Conservation (phyloP, 2,329 filamentous ascomycete genomes). For the Cytospora paraplurivora region DNA sequence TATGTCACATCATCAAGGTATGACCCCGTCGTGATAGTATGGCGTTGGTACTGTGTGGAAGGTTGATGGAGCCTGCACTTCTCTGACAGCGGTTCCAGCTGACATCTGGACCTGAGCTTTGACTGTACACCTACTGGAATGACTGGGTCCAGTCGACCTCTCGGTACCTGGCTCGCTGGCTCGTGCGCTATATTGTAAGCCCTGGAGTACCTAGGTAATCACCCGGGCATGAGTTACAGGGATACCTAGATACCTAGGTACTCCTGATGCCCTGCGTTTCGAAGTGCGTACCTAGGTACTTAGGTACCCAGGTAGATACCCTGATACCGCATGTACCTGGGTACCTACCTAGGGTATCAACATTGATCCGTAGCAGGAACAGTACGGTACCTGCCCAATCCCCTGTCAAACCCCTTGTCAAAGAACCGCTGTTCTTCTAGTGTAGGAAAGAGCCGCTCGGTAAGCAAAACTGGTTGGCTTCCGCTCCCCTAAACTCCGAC, state of each 20-base stretch:
- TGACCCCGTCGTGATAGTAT: not conserved
- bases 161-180: too few species aligned
- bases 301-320: too few species aligned
- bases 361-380: too few species aligned
- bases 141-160: too few species aligned
- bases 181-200: too few species aligned
- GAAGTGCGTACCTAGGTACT: too few species aligned
- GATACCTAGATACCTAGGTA: too few species aligned
- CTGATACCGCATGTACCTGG: too few species aligned
- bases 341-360: too few species aligned
- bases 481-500: slow-evolving; percentile 13
- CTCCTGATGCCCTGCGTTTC: too few species aligned
- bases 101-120: not conserved
- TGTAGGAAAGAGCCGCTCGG: not conserved
- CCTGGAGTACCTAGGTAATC: too few species aligned
- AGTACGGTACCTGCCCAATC: not conserved
- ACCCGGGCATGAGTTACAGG: too few species aligned
- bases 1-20: not conserved
- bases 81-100: not conserved
- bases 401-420: not conserved
- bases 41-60: not conserved
- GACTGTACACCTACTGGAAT: not conserved
- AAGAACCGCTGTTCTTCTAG: not conserved
- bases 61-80: not conserved
- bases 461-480: not conserved